Evolutionary conservation across 441 rosid genomes (phyloP), one percentile per base, ranked within the genome.

Genomic region (Gossypium gossypioides): DNA sequence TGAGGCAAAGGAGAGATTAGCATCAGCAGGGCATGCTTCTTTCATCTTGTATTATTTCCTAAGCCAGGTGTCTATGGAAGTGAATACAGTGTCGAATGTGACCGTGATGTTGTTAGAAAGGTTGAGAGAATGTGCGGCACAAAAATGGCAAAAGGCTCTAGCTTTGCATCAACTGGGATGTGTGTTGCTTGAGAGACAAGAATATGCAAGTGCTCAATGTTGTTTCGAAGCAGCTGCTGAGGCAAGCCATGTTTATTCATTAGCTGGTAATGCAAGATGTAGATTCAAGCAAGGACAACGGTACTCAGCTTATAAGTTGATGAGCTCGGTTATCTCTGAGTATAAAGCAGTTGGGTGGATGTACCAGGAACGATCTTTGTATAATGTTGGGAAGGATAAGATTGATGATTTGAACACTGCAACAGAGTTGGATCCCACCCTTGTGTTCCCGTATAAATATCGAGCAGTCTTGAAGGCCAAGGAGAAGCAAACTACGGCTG

Each of bases 351-450:
- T 77, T 1, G 94, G 89, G 24, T 89, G 94, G 94, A 87, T 89
- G 90, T 87, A 81, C 72, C 91, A 89, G 58, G 90, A 89, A 82
- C 76, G 87, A 62, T 84, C 91, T 40, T 76, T 87, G 52, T 89
- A 86, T 70, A 82, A 80, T 58, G 75, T 81, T 3, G 90, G 83
- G 29, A 80, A 54, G 37, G 89, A 86, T 72, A 89, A 86, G 79
- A 79, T 84, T 56, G 73, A 67, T 9, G 94, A 89, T 73, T 69
- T 89, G 80, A 74, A 78, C 61, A 63, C 76, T 18, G 88, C 91
- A 50, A 81, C 89, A 9, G 81, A 84, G 65, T 77, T 89, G 77
- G 91, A 89, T 68, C 91, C 90, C 13, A 83, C 90, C 12, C 77
- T 86, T 64, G 32, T 77, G 2, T 89, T 83, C 75, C 90, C 94